phyloP scores from a whole-genome alignment of 1,139 yeast species.

The Protomyces inundatus region DNA sequence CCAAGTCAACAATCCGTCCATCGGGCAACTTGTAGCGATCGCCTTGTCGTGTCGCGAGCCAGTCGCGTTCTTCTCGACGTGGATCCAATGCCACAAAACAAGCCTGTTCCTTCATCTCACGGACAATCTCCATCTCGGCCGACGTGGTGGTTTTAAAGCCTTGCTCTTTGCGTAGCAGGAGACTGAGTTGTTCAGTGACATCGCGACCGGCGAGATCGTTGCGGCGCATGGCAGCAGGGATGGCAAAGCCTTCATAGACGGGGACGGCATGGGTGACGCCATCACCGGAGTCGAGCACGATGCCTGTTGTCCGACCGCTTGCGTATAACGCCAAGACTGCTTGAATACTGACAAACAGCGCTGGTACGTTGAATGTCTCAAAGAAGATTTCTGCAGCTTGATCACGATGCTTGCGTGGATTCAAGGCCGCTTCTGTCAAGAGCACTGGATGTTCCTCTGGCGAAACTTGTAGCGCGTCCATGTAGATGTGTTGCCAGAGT shows the following conservation, averaged over 20 bases:
- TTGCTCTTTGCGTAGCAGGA: conserved; percentile 50
- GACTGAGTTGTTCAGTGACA: conserved; percentile 67
- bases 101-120: conserved; percentile 67
- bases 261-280: conserved; percentile 88
- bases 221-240: conserved; percentile 67
- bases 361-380: conserved; percentile 82
- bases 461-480: conserved; percentile 56
- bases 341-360: conserved; percentile 74
- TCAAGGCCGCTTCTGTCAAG: conserved; percentile 84
- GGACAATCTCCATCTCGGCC: conserved; percentile 75
- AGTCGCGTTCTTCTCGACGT: conserved; percentile 58
- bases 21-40: conserved; percentile 65
- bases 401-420: conserved; percentile 67
- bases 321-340: conserved; percentile 84
- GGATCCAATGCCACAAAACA: conserved; percentile 71
- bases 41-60: conserved; percentile 38
- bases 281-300: conserved; percentile 85
- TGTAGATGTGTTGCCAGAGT: conserved; percentile 63
- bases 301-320: conserved; percentile 84
- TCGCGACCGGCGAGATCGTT: conserved; percentile 85
- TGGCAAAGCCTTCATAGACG: conserved; percentile 78
- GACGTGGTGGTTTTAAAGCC: conserved; percentile 62
- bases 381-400: conserved; percentile 70
- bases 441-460: conserved; percentile 70
- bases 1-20: conserved; percentile 61